Conservation (phyloP, 1,284 basidiomycete genomes). For the Ceratobasidium sp. region DNA sequence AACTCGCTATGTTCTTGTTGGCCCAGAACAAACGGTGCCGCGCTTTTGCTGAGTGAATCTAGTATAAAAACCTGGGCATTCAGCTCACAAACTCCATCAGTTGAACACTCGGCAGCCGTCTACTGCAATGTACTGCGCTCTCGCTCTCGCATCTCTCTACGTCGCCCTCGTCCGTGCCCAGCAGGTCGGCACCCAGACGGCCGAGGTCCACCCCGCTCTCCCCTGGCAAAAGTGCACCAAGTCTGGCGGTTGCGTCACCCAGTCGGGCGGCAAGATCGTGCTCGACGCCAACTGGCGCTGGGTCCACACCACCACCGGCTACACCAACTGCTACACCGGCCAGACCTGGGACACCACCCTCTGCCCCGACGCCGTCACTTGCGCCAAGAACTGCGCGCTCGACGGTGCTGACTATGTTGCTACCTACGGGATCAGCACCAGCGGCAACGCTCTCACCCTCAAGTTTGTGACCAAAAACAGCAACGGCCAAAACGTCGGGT, state of each 20-base stretch:
- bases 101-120: no score
- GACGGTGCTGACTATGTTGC: constrained; percentile 68
- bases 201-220: not conserved
- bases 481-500: constrained; percentile 77
- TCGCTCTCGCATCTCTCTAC: no score
- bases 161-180: not conserved
- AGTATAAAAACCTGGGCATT: no score
- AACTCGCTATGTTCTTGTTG: no score
- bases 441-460: constrained; percentile 19
- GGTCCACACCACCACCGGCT: not conserved
- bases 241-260: no score
- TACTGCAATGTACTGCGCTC: no score
- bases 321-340: constrained; percentile 66
- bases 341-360: constrained; percentile 53
- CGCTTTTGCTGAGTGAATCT: no score
- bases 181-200: not conserved
- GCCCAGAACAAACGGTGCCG: no score
- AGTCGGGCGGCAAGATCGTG: no score
- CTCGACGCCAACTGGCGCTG: no score
- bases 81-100: no score
- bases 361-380: constrained; percentile 64
- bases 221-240: constrained; percentile 11
- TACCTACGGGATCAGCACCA: constrained; percentile 55
- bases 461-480: constrained; percentile 50
- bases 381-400: constrained; percentile 67